Percentiles rank a stretch among this genome's conserved stretches.
Conservation (phyloP, 352 stramenopile genomes). For the Pythium angustatum region DNA sequence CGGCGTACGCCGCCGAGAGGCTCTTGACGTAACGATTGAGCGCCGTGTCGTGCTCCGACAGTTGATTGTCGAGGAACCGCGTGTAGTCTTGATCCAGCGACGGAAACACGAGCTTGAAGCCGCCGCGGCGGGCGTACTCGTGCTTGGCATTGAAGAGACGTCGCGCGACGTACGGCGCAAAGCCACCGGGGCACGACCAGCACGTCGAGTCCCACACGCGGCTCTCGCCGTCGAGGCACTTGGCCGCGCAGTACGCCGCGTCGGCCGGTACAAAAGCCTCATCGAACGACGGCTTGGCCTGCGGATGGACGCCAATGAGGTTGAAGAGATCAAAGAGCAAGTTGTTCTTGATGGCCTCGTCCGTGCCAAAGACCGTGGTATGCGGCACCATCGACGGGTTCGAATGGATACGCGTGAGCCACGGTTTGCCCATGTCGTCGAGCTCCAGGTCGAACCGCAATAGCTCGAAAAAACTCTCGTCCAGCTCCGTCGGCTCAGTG, state of each 20-base stretch:
- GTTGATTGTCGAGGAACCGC: slow-evolving; percentile 53
- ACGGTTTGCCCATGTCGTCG: slow-evolving; percentile 92
- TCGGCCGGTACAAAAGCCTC: slow-evolving; percentile 53
- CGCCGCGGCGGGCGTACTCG: slow-evolving; percentile 71
- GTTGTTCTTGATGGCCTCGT: slow-evolving; percentile 67
- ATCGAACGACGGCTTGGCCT: slow-evolving; percentile 57
- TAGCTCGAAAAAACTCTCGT: slow-evolving; percentile 92
- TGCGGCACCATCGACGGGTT: slow-evolving; percentile 62
- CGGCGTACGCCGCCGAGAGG: slow-evolving; percentile 50
- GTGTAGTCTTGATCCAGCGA: slow-evolving; percentile 58
- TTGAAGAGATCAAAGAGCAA: slow-evolving; percentile 69
- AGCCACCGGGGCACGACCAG: slow-evolving; percentile 79
- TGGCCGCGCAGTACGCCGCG: slow-evolving; percentile 53
- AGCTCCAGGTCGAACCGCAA: slow-evolving; percentile 96
- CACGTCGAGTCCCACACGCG: slow-evolving; percentile 67
- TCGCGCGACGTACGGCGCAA: slow-evolving; percentile 55
- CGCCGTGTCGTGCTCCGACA: slow-evolving; percentile 65
- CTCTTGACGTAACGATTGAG: slow-evolving; percentile 80
- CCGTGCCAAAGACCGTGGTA: slow-evolving; percentile 56
- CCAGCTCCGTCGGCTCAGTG: slow-evolving; percentile 38
- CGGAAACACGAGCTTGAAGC: slow-evolving; percentile 72
- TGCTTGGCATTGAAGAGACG: slow-evolving; percentile 52
- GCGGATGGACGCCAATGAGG: slow-evolving; percentile 68
- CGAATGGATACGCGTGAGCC: slow-evolving; percentile 88
- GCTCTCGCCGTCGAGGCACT: slow-evolving; percentile 62